Evolutionary conservation across 257 asterid species (phyloP).

Genomic region (Leptodermis oblonga): DNA sequence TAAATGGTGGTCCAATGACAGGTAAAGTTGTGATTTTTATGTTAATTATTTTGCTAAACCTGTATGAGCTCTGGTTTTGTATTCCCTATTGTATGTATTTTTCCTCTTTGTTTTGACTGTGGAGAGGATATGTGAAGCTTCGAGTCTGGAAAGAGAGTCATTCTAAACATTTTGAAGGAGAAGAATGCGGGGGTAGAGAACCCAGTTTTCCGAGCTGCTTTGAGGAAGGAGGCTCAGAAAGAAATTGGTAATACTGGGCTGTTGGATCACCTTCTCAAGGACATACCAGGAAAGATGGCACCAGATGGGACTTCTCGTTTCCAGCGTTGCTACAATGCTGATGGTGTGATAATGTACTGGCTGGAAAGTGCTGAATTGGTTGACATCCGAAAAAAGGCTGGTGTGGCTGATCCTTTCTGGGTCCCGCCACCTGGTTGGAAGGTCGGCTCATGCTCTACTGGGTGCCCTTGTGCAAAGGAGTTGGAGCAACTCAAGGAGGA

Average conservation of each 20-base stretch:
- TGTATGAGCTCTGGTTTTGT: neutral
- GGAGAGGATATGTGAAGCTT: conserved; percentile 20
- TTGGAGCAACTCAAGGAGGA: conserved; percentile 24
- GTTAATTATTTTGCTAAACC: neutral
- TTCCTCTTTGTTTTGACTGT: neutral
- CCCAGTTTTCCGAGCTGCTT: conserved; percentile 20
- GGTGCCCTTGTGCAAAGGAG: conserved; percentile 24
- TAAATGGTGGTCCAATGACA: conserved; percentile 27
- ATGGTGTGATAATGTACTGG: conserved; percentile 30
- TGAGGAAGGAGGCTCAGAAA: conserved; percentile 28
- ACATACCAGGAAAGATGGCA: conserved; percentile 23
- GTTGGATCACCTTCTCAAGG: conserved; percentile 29
- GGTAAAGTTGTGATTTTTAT: conserved; percentile 10
- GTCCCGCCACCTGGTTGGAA: conserved; percentile 27
- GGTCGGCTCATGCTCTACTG: conserved; percentile 19
- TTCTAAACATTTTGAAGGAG: conserved; percentile 23
- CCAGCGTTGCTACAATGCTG: conserved; percentile 24
- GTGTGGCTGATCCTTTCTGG: conserved; percentile 27
- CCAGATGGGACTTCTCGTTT: conserved; percentile 27
- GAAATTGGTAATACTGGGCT: conserved; percentile 27
- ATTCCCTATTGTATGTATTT: too few relatives aligned
- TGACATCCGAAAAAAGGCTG: conserved; percentile 25
- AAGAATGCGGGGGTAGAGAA: conserved; percentile 22
- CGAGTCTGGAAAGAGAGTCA: conserved; percentile 23
- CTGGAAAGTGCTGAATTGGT: conserved; percentile 24